Percentiles rank a stretch among this genome's conserved stretches.
These are phyloP conservation scores for Arthrobotrys iridis DNA, from an alignment of 2,329 filamentous ascomycete species.

Conservation along the genomic window DNA sequence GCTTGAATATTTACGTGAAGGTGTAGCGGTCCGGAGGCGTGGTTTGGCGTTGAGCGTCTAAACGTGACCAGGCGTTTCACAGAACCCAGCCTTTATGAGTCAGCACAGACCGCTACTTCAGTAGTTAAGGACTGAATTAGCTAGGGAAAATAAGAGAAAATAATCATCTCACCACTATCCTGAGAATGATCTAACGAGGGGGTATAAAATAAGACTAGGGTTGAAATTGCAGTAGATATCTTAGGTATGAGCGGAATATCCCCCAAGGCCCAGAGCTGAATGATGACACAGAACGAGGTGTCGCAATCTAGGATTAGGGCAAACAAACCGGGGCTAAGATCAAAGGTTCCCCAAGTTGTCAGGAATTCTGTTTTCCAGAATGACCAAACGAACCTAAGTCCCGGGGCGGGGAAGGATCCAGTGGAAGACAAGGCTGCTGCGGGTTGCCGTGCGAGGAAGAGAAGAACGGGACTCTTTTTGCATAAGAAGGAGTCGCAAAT, in stretches of 20 bases:
- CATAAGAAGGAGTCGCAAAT: not conserved
- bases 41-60: conserved; percentile 40
- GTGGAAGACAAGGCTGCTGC: conserved; percentile 18
- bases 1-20: conserved; percentile 2
- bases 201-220: not conserved
- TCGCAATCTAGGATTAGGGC: not conserved
- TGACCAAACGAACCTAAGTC: conserved; percentile 5
- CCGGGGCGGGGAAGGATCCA: conserved; percentile 25
- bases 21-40: conserved; percentile 8
- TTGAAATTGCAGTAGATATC: not conserved
- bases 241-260: not conserved
- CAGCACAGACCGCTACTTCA: conserved; percentile 9
- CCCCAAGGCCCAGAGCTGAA: conserved; percentile 2
- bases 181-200: not conserved
- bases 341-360: conserved; percentile 1
- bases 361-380: not conserved
- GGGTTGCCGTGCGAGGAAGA: conserved; percentile 27
- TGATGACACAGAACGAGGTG: not conserved
- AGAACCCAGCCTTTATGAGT: conserved; percentile 32
- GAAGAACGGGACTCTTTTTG: not conserved
- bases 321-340: not conserved
- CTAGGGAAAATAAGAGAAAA: not conserved
- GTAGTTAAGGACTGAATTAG: too few species aligned
- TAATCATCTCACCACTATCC: not conserved
- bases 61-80: conserved; percentile 51